Conservation (phyloP, 78 protist genomes). For the Polysphondylium violaceum region DNA sequence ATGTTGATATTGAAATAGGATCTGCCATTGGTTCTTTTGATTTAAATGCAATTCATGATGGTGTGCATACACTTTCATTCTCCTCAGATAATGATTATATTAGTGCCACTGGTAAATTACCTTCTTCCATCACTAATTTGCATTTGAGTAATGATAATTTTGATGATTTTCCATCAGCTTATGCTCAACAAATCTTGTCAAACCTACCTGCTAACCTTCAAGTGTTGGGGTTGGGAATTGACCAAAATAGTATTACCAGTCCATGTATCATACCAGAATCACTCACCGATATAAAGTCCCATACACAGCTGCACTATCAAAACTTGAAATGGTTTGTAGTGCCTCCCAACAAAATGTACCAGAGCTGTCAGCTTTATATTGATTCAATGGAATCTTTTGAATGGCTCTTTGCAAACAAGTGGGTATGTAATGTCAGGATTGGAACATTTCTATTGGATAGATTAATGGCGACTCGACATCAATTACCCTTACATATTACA, state of each 20-base stretch:
- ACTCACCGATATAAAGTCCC: not conserved
- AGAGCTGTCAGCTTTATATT: not conserved
- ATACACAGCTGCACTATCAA: not conserved
- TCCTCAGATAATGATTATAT: not conserved
- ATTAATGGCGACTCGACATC: not conserved
- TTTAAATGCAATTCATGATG: not conserved
- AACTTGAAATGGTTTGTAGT: not conserved
- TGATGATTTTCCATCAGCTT: not conserved
- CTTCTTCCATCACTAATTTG: not conserved
- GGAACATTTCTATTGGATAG: not conserved
- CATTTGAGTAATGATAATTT: not conserved
- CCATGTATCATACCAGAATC: not conserved
- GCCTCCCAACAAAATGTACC: not conserved
- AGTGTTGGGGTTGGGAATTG: not conserved
- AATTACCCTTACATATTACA: too few species aligned
- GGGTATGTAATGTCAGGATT: not conserved
- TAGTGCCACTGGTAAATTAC: not conserved
- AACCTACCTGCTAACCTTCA: not conserved
- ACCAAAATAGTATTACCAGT: too few species aligned
- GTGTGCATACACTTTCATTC: not conserved
- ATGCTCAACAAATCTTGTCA: not conserved
- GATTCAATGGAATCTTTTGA: not conserved
- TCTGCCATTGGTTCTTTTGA: not conserved
- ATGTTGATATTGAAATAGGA: not conserved
- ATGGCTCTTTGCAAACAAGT: not conserved